Conservation (phyloP, 305 asterid species). For the Coffea humblotiana region DNA sequence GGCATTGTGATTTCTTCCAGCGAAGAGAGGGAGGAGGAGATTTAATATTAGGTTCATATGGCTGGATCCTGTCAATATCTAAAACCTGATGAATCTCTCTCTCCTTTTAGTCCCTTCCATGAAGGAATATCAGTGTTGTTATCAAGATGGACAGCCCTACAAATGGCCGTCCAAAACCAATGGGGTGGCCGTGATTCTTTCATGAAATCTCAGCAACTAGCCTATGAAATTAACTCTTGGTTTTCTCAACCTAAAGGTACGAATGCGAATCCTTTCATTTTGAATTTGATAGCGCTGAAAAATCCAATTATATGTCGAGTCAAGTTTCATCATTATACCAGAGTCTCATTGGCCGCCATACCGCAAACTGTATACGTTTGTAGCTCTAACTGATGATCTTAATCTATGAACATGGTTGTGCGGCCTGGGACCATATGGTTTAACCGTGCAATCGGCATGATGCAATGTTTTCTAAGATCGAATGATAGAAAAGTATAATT, state of each 20-base stretch:
- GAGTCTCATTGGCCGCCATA: no score
- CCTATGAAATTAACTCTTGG: constrained; percentile 37
- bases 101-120: constrained; percentile 8
- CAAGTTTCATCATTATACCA: no score
- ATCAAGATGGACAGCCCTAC: constrained; percentile 42
- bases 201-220: constrained; percentile 33
- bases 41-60: neutral
- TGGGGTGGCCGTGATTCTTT: constrained; percentile 52
- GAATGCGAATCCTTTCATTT: neutral
- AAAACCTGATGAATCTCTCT: neutral
- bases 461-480: no score
- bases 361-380: no score
- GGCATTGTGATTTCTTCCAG: neutral
- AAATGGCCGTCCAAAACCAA: constrained; percentile 42
- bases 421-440: no score
- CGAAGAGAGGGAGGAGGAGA: neutral
- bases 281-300: neutral
- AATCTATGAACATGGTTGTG: no score
- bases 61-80: neutral
- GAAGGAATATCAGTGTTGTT: constrained; percentile 34
- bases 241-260: constrained; percentile 38
- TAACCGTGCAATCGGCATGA: no score
- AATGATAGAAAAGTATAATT: no score
- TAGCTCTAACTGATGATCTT: no score
- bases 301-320: neutral